Conservation (phyloP, 768 basidiomycete species). For the Symmetrospora coprosmae region DNA sequence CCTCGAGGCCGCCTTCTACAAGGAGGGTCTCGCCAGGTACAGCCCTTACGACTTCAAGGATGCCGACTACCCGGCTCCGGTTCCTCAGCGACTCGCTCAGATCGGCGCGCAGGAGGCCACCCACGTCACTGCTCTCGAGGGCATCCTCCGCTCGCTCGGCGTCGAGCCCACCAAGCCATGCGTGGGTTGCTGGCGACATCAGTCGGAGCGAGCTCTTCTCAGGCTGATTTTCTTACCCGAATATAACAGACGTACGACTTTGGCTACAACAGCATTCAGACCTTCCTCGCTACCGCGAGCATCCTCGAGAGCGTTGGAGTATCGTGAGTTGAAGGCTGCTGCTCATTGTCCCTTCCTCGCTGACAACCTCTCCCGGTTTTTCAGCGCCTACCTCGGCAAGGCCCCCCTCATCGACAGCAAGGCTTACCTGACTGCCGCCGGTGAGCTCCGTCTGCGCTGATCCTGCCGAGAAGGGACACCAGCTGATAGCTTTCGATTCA, state of each 20-base stretch:
- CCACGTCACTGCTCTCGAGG: slow-evolving; percentile 45
- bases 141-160: slow-evolving; percentile 37
- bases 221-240: too few relatives aligned
- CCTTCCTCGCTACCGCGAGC: slow-evolving; percentile 44
- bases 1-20: slow-evolving; percentile 36
- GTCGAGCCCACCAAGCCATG: slow-evolving; percentile 44
- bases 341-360: slow-evolving; percentile 26
- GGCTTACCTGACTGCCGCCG: slow-evolving; percentile 44
- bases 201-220: too few relatives aligned
- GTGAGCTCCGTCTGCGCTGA: too few relatives aligned
- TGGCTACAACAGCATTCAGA: slow-evolving; percentile 42
- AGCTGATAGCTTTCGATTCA: slow-evolving; percentile 30
- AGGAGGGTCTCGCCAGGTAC: slow-evolving; percentile 40
- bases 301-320: slow-evolving; percentile 46
- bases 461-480: too few relatives aligned
- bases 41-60: slow-evolving; percentile 40
- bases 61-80: slow-evolving; percentile 41
- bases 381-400: background rate
- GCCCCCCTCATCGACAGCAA: background rate
- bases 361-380: background rate
- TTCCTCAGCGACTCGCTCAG: slow-evolving; percentile 44
- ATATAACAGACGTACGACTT: slow-evolving; percentile 44
- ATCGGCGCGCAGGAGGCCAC: slow-evolving; percentile 46
- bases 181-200: too few relatives aligned
- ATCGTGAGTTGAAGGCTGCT: slow-evolving; percentile 42